These are phyloP conservation scores for Penicillium expansum DNA, from an alignment of 2,329 filamentous ascomycete genomes.

Conservation along the genomic window DNA sequence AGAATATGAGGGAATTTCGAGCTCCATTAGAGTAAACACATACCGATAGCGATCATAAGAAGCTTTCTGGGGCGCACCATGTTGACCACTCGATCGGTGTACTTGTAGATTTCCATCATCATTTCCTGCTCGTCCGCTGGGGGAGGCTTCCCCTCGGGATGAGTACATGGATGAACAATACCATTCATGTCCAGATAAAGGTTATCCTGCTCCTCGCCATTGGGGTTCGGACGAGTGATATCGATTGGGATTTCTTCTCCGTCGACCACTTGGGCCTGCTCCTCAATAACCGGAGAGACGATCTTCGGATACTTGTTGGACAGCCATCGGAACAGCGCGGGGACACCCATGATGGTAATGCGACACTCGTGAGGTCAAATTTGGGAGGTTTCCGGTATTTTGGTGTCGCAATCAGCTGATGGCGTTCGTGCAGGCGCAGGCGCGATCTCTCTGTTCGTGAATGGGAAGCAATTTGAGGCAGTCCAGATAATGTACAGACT, in stretches of 20 bases:
- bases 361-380: slow-evolving; percentile 11
- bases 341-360: slow-evolving; percentile 72
- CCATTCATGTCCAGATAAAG: slow-evolving; percentile 99
- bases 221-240: slow-evolving; percentile 80
- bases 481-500: neutral
- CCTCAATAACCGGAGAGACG: slow-evolving; percentile 85
- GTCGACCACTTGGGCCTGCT: slow-evolving; percentile 77
- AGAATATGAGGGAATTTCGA: neutral
- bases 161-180: slow-evolving; percentile 97
- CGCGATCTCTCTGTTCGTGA: slow-evolving; percentile 2
- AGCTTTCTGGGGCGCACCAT: slow-evolving; percentile 97
- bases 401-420: slow-evolving; percentile 15
- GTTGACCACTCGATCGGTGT: slow-evolving; percentile 97
- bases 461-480: neutral
- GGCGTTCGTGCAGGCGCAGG: slow-evolving; percentile 2
- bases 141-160: slow-evolving; percentile 88
- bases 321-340: slow-evolving; percentile 92
- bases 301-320: slow-evolving; percentile 98
- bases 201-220: slow-evolving; percentile 97
- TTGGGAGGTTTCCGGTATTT: slow-evolving; percentile 4
- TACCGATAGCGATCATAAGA: slow-evolving; percentile 94
- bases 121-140: slow-evolving; percentile 96
- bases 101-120: slow-evolving; percentile 98
- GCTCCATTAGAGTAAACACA: slow-evolving; percentile 8
- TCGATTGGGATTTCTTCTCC: slow-evolving; percentile 82